Percentiles rank a stretch among this genome's conserved stretches.
These are phyloP conservation scores for Boeremia lycopersici DNA, from an alignment of 2,329 filamentous ascomycete genomes.

Conservation along the genomic window DNA sequence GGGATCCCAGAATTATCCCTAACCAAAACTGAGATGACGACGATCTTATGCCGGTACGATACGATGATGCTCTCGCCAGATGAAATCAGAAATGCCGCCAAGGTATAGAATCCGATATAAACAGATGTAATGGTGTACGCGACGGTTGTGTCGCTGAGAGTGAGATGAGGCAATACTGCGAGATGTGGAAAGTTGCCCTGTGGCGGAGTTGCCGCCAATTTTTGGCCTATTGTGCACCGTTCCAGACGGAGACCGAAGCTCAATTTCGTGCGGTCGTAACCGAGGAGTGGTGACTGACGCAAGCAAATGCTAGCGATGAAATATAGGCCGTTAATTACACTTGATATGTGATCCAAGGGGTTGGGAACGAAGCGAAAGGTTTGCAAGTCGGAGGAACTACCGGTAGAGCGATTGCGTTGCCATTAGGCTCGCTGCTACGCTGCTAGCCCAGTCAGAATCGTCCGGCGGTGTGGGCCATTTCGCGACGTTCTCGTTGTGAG, in stretches of 20 bases:
- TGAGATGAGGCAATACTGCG: conserved; percentile 25
- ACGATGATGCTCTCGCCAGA: conserved; percentile 23
- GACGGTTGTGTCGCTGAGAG: conserved; percentile 30
- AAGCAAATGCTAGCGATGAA: conserved; percentile 27
- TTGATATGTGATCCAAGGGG: conserved; percentile 24
- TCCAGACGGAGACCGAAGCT: conserved; percentile 44
- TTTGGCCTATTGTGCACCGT: conserved; percentile 34
- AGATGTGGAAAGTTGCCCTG: conserved; percentile 35
- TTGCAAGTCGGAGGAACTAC: conserved; percentile 14
- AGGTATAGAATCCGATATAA: conserved; percentile 28
- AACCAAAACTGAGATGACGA: conserved; percentile 12
- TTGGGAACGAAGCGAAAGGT: conserved; percentile 17
- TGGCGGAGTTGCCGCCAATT: conserved; percentile 21
- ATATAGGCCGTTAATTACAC: conserved; percentile 30
- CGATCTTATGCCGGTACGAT: conserved; percentile 27
- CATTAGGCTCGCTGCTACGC: conserved; percentile 74
- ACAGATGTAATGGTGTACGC: conserved; percentile 27
- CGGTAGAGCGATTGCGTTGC: conserved; percentile 47
- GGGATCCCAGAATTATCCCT: conserved; percentile 8
- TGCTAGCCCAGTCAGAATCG: conserved; percentile 88
- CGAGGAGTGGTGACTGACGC: conserved; percentile 29
- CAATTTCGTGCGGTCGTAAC: conserved; percentile 43
- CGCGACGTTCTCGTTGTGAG: conserved; percentile 57
- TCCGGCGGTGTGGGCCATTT: conserved; percentile 98
- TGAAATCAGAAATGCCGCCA: conserved; percentile 33